Percentiles rank a stretch among this genome's conserved stretches.
phyloP scores from a whole-genome alignment of 2,329 filamentous ascomycete genomes.

The Aspergillus viridinutans region DNA sequence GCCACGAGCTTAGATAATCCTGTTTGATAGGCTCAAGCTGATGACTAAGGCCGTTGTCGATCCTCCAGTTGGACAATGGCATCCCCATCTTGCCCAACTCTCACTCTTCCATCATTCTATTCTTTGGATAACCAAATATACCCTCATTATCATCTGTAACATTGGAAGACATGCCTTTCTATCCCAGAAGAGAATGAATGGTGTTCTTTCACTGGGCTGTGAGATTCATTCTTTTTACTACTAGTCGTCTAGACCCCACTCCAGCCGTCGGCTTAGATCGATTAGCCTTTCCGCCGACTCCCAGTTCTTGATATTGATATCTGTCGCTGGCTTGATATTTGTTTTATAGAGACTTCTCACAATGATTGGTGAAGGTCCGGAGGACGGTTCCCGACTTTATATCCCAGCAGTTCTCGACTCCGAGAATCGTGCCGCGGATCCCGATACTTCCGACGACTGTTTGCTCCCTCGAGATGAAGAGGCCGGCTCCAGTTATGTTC shows the following conservation, averaged over 20 bases:
- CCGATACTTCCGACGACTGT: conserved; percentile 32
- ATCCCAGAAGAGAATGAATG: not conserved
- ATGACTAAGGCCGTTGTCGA: not conserved
- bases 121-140: not conserved
- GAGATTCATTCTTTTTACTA: not conserved
- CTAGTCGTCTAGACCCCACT: not conserved
- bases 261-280: not conserved
- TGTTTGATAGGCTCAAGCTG: not conserved
- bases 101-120: not conserved
- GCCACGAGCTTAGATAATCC: not conserved
- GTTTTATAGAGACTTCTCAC: conserved; percentile 2
- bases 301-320: not conserved
- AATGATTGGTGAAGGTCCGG: conserved; percentile 30
- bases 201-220: not conserved
- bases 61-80: not conserved
- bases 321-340: conserved; percentile 10
- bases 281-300: not conserved
- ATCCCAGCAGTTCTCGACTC: conserved; percentile 32
- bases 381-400: conserved; percentile 30
- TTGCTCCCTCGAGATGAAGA: conserved; percentile 28
- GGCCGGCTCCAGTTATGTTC: conserved; percentile 26
- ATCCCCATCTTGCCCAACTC: not conserved
- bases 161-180: not conserved
- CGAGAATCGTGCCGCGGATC: conserved; percentile 30
- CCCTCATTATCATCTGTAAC: not conserved